Conservation (phyloP, 176 grass and related monocot genomes). For the Avena atlantica region DNA sequence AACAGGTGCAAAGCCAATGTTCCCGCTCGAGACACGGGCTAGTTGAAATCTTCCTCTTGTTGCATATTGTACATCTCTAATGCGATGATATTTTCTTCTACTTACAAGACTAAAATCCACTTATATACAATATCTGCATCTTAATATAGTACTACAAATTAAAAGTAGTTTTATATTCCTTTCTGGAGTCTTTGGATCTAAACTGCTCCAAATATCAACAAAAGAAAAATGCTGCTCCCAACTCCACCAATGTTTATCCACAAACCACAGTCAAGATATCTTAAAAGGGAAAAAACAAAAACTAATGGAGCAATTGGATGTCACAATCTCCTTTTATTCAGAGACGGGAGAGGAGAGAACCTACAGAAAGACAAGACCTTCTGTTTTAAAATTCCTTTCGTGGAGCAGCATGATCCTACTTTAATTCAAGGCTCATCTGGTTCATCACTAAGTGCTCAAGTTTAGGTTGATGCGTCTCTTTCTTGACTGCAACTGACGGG, state of each 20-base stretch:
- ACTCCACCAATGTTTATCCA: not conserved
- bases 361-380: conserved; percentile 5
- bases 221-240: not conserved
- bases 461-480: conserved; percentile 48
- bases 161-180: not conserved
- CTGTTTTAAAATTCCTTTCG: conserved; percentile 31
- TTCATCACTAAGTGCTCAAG: conserved; percentile 37
- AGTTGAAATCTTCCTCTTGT: not conserved
- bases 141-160: not conserved
- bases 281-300: not conserved
- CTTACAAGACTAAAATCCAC: not conserved
- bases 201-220: conserved; percentile 6
- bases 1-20: conserved; percentile 9
- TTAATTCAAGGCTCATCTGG: conserved; percentile 32
- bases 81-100: not conserved
- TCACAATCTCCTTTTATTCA: conserved; percentile 34
- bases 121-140: not conserved
- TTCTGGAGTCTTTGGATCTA: not conserved
- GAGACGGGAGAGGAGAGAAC: conserved; percentile 2
- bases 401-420: conserved; percentile 39
- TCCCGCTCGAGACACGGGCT: conserved; percentile 32
- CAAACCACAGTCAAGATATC: not conserved
- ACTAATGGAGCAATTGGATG: not conserved
- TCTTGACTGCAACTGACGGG: conserved; percentile 41
- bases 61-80: not conserved